These are phyloP conservation scores for Cubamyces sp. DNA, from an alignment of 768 basidiomycete genomes.

Conservation along the genomic window DNA sequence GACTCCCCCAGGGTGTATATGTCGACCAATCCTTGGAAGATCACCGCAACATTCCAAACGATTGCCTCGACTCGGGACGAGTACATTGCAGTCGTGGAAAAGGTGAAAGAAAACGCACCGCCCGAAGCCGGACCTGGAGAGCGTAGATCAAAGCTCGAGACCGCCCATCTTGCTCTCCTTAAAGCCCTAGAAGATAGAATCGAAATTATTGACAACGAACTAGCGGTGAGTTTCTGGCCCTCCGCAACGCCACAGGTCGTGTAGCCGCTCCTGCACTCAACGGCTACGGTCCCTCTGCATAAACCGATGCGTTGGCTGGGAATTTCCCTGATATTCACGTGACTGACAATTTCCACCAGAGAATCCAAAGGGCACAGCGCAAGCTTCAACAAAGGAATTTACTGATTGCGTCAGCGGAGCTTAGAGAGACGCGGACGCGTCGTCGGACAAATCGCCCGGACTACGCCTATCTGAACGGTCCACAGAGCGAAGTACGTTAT, in stretches of 20 bases:
- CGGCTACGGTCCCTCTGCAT: not conserved
- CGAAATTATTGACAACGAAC: slow-evolving; percentile 68
- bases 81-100: slow-evolving; percentile 65
- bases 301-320: slow-evolving; percentile 6
- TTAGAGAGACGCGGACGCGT: slow-evolving; percentile 79
- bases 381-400: slow-evolving; percentile 70
- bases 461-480: slow-evolving; percentile 75
- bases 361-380: slow-evolving; percentile 69
- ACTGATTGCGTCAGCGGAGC: slow-evolving; percentile 72
- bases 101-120: slow-evolving; percentile 57
- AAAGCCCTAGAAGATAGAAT: slow-evolving; percentile 64
- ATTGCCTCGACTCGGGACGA: slow-evolving; percentile 75
- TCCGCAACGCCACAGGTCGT: not conserved
- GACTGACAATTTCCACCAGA: slow-evolving; percentile 46
- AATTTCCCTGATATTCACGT: slow-evolving; percentile 24
- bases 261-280: not conserved
- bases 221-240: slow-evolving; percentile 57
- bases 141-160: slow-evolving; percentile 61
- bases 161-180: slow-evolving; percentile 64
- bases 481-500: slow-evolving; percentile 65
- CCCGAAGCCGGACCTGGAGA: slow-evolving; percentile 47
- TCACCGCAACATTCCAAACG: slow-evolving; percentile 73
- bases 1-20: slow-evolving; percentile 85
- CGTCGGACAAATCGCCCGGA: slow-evolving; percentile 73
- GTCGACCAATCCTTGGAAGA: slow-evolving; percentile 92